phyloP scores from a whole-genome alignment of 257 asterid genomes.

The Eustoma russellianum region DNA sequence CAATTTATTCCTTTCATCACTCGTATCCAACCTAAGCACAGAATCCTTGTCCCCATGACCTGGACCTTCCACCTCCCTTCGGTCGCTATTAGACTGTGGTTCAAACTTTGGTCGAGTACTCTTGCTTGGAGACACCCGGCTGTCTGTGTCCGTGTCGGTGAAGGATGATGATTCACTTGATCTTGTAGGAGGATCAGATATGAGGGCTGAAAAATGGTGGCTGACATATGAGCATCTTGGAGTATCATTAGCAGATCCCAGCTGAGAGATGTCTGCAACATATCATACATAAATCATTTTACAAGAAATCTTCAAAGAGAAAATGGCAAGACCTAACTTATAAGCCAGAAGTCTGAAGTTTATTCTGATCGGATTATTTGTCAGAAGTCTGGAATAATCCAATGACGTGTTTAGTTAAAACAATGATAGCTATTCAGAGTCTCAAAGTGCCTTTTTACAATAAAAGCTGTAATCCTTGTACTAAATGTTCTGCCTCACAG shows the following conservation, averaged over 20 bases:
- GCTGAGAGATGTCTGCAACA: slow-evolving; percentile 70
- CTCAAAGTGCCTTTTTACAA: too few species aligned
- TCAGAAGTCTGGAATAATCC: too few species aligned
- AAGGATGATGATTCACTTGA: slow-evolving; percentile 12
- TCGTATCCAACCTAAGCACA: slow-evolving; percentile 18
- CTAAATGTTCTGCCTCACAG: too few species aligned
- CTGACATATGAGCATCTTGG: slow-evolving; percentile 58
- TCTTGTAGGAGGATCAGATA: slow-evolving; percentile 8
- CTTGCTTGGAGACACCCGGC: slow-evolving; percentile 10
- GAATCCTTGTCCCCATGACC: slow-evolving; percentile 17
- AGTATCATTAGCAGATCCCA: slow-evolving; percentile 64
- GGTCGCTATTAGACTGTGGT: slow-evolving; percentile 30
- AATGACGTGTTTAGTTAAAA: too few species aligned
- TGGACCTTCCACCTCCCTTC: slow-evolving; percentile 29
- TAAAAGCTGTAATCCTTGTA: too few species aligned
- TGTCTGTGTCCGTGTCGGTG: slow-evolving; percentile 10
- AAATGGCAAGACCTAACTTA: background rate
- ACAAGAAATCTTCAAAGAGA: background rate
- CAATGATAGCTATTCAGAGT: too few species aligned
- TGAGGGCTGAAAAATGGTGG: slow-evolving; percentile 12
- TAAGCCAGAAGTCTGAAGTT: too few species aligned
- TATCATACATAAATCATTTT: slow-evolving; percentile 2
- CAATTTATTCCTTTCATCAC: slow-evolving; percentile 22
- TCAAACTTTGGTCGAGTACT: slow-evolving; percentile 25
- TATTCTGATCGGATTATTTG: too few species aligned